These are phyloP conservation scores for Botrytis porri DNA, from an alignment of 2,329 filamentous ascomycete genomes.

Conservation along the genomic window DNA sequence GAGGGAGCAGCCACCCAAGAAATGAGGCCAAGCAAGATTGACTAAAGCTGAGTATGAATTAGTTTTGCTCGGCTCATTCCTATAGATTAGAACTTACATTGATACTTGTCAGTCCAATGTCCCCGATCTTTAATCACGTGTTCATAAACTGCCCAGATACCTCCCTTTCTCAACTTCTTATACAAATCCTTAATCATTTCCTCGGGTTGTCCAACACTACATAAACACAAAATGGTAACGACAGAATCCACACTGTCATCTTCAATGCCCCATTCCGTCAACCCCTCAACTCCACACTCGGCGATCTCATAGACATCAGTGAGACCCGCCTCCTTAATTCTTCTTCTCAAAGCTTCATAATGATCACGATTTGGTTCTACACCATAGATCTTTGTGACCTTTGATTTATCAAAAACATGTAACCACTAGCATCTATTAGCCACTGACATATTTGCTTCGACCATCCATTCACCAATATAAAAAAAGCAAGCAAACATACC, in stretches of 20 bases:
- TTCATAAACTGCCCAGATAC: slow-evolving; percentile 35
- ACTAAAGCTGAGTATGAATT: slow-evolving; percentile 26
- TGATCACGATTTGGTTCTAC: slow-evolving; percentile 61
- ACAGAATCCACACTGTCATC: slow-evolving; percentile 40
- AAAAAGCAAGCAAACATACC: slow-evolving; percentile 54
- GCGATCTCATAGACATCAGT: slow-evolving; percentile 58
- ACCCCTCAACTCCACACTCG: slow-evolving; percentile 59
- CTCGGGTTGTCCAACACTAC: slow-evolving; percentile 29
- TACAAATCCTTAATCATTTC: slow-evolving; percentile 33
- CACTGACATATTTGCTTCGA: slow-evolving; percentile 39
- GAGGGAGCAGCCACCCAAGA: slow-evolving; percentile 33
- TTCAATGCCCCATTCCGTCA: slow-evolving; percentile 45
- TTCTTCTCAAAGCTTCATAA: slow-evolving; percentile 47
- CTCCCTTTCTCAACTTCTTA: slow-evolving; percentile 31
- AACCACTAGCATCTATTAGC: slow-evolving; percentile 46
- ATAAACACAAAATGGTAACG: slow-evolving; percentile 35
- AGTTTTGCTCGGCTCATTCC: background rate
- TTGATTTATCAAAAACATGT: slow-evolving; percentile 19
- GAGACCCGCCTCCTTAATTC: slow-evolving; percentile 52
- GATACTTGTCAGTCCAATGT: slow-evolving; percentile 28
- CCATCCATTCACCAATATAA: slow-evolving; percentile 29
- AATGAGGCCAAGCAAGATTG: slow-evolving; percentile 34
- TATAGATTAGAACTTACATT: slow-evolving; percentile 27
- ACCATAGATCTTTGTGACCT: slow-evolving; percentile 51
- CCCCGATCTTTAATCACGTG: slow-evolving; percentile 32